Conservation (phyloP, 202 grass and related monocot genomes). For the Hordeum pubiflorum region DNA sequence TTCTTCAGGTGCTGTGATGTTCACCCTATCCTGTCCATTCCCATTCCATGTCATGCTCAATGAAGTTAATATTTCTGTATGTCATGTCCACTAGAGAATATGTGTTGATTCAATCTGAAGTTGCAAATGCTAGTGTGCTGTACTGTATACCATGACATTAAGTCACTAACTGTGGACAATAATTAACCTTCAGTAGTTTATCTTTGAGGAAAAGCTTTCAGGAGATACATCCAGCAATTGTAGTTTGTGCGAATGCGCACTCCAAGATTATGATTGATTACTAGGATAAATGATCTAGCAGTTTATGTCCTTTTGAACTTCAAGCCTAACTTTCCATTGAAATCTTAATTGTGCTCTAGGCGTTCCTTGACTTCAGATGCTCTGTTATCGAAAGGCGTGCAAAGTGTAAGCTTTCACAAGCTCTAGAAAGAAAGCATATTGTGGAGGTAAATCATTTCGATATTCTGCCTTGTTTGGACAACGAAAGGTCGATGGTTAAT, state of each 20-base stretch:
- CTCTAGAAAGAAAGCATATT: slow-evolving; percentile 84
- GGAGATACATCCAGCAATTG: not conserved
- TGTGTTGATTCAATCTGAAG: not conserved
- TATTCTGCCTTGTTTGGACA: slow-evolving; percentile 21
- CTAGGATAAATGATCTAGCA: slow-evolving; percentile 3
- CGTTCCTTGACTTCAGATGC: slow-evolving; percentile 82
- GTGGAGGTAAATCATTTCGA: slow-evolving; percentile 71
- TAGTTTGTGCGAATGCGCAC: not conserved
- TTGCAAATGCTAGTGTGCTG: slow-evolving; percentile 8
- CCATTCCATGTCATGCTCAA: not conserved
- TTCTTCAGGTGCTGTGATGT: slow-evolving; percentile 64
- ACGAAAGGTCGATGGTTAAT: not conserved
- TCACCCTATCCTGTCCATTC: not conserved
- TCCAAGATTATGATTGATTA: slow-evolving; percentile 10
- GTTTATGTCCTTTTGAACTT: slow-evolving; percentile 13
- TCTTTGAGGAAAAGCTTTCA: slow-evolving; percentile 6
- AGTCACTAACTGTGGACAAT: not conserved
- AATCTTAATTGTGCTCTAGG: slow-evolving; percentile 38
- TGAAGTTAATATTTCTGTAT: not conserved
- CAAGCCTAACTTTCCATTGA: slow-evolving; percentile 2
- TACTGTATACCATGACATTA: not conserved
- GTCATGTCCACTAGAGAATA: not conserved
- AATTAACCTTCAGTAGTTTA: not conserved
- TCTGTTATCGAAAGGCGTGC: slow-evolving; percentile 90
- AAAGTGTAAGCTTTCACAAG: slow-evolving; percentile 92